Conservation (phyloP, 768 basidiomycete genomes). For the Boletus reticuloceps region DNA sequence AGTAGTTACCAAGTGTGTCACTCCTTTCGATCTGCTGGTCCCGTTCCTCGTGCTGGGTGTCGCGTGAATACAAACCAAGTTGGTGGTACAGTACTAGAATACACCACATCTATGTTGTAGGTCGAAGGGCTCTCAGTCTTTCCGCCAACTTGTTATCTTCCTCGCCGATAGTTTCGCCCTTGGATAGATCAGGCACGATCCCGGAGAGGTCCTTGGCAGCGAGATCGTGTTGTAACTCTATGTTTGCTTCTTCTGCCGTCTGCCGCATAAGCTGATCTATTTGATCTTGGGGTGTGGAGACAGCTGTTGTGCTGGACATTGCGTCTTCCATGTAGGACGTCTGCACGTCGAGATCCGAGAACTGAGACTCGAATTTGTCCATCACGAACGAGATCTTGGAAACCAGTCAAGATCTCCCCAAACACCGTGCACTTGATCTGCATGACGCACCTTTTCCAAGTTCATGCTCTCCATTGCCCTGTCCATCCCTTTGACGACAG, state of each 20-base stretch:
- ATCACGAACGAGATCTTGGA: constrained; percentile 92
- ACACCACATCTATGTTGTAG: constrained; percentile 48
- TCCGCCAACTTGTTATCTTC: constrained; percentile 84
- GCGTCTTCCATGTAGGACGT: constrained; percentile 98
- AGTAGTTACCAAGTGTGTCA: constrained; percentile 7
- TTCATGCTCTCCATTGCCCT: constrained; percentile 99
- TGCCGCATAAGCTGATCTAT: constrained; percentile 89
- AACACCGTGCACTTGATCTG: neutral
- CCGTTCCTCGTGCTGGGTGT: neutral
- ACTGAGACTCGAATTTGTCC: constrained; percentile 98
- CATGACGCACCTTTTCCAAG: constrained; percentile 75
- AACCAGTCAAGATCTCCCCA: neutral
- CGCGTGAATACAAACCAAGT: neutral
- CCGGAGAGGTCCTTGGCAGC: constrained; percentile 56
- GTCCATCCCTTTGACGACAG: constrained; percentile 97
- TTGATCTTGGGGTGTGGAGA: constrained; percentile 95
- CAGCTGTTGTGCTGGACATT: constrained; percentile 90
- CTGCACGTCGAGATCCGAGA: constrained; percentile 96
- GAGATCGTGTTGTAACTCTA: constrained; percentile 91
- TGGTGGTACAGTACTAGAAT: neutral
- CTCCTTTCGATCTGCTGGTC: neutral
- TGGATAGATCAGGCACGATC: constrained; percentile 54
- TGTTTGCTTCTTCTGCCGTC: constrained; percentile 95
- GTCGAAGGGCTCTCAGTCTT: constrained; percentile 83
- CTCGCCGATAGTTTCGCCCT: constrained; percentile 58